Base-by-base conservation (phyloP, 768 basidiomycete species). In the Tephrocybe sp. region DNA sequence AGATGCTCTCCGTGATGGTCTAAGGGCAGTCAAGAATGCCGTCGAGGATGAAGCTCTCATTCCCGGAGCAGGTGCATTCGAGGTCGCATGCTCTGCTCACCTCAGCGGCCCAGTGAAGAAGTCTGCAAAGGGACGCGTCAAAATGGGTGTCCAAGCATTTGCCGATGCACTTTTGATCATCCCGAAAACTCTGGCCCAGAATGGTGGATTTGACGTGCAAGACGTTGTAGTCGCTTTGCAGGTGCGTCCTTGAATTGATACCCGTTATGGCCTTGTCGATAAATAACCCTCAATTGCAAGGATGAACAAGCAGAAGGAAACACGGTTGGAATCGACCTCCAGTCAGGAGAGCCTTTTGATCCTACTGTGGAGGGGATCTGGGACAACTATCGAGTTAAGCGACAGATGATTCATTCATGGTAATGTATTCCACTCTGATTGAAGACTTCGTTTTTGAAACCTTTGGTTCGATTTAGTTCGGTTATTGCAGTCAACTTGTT, bases 381-480 rank as follows among this genome's bases (percentile, higher is more conserved):
- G 95, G 97, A 99, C 66, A 98, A 98, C 72, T 98, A 97, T 65
- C 79, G 97, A 57, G 97, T 99, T 53, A 99, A 99, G 77, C 78
- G 96, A 53, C 97, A 99, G 66, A 97, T 99, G 93, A 72, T 99
- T 38, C 95, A 98, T 64, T 96, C 93, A 62, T 92, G 91, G 93
- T 94, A 59, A 64, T 84, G 15, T 16, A 28, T 72, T 32, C 22
- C 8, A 16, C 39, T 11, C 18, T 7, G 5, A 31, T 16, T 28
- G 21, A 18, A 4, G 15, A 21, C 19, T 19, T n/a, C 43, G 47
- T 54, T 50, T 55, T 62, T 60, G 45, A 57, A 55, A 52, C 66
- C 64, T 55, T 64, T 55, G 40, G 51, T 41, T 44, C 57, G 47
- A 26, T 52, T 21, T 19, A 90, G 89, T 72, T 91, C 90, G 59